Evolutionary conservation across 805 yeast genomes (phyloP).

Genomic region (Jamesozyma jinghongensis): DNA sequence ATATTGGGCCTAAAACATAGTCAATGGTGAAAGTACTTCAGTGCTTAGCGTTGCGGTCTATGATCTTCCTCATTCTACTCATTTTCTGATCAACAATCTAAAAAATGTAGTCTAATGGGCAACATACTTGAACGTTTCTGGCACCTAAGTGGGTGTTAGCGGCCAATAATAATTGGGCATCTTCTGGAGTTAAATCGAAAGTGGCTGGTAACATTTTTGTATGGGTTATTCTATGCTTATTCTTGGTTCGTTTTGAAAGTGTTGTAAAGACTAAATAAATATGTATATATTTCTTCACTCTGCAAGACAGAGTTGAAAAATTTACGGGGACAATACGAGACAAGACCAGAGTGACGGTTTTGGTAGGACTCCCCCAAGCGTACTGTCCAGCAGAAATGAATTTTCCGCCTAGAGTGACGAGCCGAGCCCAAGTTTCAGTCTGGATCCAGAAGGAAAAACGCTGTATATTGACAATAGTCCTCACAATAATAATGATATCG

Average conservation of each 20-base stretch:
- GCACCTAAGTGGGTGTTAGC: slow-evolving; percentile 99
- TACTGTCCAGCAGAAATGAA: too few species aligned
- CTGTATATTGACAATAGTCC: too few species aligned
- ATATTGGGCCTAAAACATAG: too few species aligned
- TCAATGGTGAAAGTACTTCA: too few species aligned
- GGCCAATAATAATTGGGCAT: slow-evolving; percentile 97
- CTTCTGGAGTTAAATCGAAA: slow-evolving; percentile 92
- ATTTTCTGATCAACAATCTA: neutral
- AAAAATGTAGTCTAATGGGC: neutral
- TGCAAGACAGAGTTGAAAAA: neutral
- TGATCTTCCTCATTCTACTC: neutral
- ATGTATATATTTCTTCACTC: neutral
- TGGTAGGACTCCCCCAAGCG: too few species aligned
- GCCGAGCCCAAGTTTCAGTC: too few species aligned
- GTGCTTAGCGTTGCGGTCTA: neutral
- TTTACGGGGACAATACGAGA: too few species aligned
- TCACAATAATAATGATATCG: too few species aligned
- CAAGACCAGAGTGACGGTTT: too few species aligned
- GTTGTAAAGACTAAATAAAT: neutral
- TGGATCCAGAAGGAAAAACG: too few species aligned
- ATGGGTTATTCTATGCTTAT: slow-evolving; percentile 22
- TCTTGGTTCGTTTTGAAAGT: slow-evolving; percentile 8
- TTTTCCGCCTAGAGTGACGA: too few species aligned
- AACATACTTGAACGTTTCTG: slow-evolving; percentile 97
- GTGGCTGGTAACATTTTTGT: slow-evolving; percentile 72